phyloP scores from a whole-genome alignment of 768 basidiomycete species.

The Neoboletus subvelutipes region DNA sequence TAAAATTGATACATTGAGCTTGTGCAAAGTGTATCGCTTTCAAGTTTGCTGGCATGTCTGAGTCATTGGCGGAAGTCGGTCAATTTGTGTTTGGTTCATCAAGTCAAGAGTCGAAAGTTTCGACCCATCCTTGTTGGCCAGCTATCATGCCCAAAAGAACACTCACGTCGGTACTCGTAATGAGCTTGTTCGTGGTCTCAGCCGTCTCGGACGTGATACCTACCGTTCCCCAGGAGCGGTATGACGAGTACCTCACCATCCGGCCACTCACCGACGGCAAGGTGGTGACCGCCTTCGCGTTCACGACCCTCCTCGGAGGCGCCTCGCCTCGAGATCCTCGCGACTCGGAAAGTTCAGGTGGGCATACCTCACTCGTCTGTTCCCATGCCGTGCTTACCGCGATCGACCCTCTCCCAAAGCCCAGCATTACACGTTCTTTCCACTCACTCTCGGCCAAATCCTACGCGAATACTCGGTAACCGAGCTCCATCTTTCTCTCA shows the following conservation, averaged over 20 bases:
- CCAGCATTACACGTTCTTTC: constrained; percentile 86
- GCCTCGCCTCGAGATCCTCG: constrained; percentile 56
- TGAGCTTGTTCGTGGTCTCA: constrained; percentile 11
- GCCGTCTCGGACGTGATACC: not conserved
- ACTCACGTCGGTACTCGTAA: not conserved
- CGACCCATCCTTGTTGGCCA: not conserved
- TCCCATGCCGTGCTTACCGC: not conserved
- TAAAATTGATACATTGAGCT: no score
- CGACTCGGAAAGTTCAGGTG: constrained; percentile 45
- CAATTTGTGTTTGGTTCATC: not conserved
- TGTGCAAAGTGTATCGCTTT: no score
- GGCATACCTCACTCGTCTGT: constrained; percentile 32
- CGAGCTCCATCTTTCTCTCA: constrained; percentile 85
- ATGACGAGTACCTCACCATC: constrained; percentile 51
- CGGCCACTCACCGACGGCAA: constrained; percentile 78
- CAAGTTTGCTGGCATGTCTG: no score
- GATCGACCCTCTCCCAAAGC: constrained; percentile 39
- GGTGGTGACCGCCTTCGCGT: constrained; percentile 77
- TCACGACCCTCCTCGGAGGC: constrained; percentile 61
- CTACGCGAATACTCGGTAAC: constrained; percentile 82
- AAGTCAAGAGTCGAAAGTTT: not conserved
- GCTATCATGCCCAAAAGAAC: constrained; percentile 5
- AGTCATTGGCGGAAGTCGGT: no score
- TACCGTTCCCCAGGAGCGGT: constrained; percentile 30
- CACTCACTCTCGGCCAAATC: constrained; percentile 83